Evolutionary conservation across 169 alveolate genomes (phyloP), one percentile per base, ranked within the genome.

Genomic region (Neospora caninum): DNA sequence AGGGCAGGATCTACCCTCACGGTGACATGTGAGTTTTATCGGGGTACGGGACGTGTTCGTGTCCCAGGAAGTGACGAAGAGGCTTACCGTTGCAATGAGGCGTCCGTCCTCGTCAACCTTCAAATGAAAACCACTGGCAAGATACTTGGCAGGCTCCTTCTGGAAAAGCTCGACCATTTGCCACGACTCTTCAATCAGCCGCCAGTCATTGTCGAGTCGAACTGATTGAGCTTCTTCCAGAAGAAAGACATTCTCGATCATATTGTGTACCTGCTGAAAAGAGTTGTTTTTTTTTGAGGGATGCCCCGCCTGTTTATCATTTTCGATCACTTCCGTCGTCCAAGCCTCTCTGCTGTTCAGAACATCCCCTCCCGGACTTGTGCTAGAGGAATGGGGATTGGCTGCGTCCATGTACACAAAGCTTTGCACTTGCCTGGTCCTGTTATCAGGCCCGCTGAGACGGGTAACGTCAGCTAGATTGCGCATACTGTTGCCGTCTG

Each of bases 111-210:
- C 42, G 86, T 78, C 86, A 18, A 78, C 9, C 86, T 82, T 25
- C 13, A 82, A 27, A 27, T 36, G 69, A 31, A 82, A 43, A 27
- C 89, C 89, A 39, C 64, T 39, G 39, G 69, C 64, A 10, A 42
- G 41, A 42, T 41, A 82, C 36, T 38, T n/a, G 41, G 89, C 9
- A 29, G 89, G 43, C 34, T 82, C 22, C 0, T 29, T 39, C 38
- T 82, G 64, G 31, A 82, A 42, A 25, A 82, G 89, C 38, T 82
- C 89, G 41, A 42, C 89, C 69, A 22, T 22, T 82, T 25, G 22
- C 89, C 89, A 82, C 25, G 89, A 82, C 16, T 82, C 89, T 36
- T 82, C 89, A 49, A 82, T 82, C 34, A 82, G 64, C 36, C 67
- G 22, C 89, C 89, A 36, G 29, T 38, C 89, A 41, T 82, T 82